Base-by-base conservation (phyloP, 345 rosid genomes). In the Jatropha curcas region DNA sequence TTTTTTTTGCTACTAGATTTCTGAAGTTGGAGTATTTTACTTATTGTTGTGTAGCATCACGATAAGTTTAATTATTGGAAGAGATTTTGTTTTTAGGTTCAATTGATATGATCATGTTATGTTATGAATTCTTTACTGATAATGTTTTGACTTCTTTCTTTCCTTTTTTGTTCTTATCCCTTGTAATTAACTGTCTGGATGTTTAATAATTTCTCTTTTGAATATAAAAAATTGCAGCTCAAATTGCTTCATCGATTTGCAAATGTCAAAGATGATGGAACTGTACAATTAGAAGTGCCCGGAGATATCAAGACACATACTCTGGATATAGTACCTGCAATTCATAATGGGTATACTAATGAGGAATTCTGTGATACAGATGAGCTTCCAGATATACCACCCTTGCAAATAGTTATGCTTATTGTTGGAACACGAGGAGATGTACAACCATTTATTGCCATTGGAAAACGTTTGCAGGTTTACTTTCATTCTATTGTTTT, bases 391-490 rank as follows among this genome's bases (percentile, higher is more conserved):
- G 61, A 55, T 68, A 28, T 85, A 73, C 90, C 77, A 70, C 87
- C 88, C 6, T 71, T 84, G 60, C 84, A 85, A 64, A 87, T 85
- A 67, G 87, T 85, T 63, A 81, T 87, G 84, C 90, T 87, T 73
- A 87, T 87, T 57, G 90, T 87, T 62, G 90, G 90, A 67, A 84
- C 90, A 5, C 80, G 87, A 9, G 90, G 90, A 65, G 90, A 87
- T 78, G 90, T 87, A 22, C 90, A 87, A 35, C 90, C 90, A 22
- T 87, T 87, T 72, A 73, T 85, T 63, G 90, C 90, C 31, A 87
- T 87, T 58, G 90, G 88, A 52, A 84, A 79, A 76, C 82, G 82
- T 45, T 76, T 87, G 60, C 90, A 87, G 90, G 88, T 87, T n/a
- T 66, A 56, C 48, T 27, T 30, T 22, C 16, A 4, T 39, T 57